Conservation (phyloP, 257 asterid species). For the Avicennia marina region DNA sequence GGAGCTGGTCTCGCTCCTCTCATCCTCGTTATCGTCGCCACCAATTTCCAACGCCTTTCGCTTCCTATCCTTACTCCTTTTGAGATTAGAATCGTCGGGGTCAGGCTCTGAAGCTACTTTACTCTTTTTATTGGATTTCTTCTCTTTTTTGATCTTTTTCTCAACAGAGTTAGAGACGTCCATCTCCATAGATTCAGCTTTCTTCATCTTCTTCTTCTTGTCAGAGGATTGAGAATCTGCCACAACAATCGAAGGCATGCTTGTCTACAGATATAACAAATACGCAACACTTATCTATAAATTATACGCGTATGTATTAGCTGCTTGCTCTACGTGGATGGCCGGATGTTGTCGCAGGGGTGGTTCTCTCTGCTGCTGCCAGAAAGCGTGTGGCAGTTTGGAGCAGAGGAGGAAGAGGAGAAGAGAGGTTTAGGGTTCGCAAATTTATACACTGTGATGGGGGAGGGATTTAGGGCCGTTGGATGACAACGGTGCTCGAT, state of each 20-base stretch:
- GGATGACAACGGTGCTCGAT: conserved; percentile 18
- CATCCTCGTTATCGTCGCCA: conserved; percentile 39
- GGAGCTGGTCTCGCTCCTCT: conserved; percentile 68
- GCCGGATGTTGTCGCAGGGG: not conserved
- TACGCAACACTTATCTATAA: too few relatives aligned
- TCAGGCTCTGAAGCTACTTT: conserved; percentile 48
- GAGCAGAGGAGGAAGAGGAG: conserved; percentile 32
- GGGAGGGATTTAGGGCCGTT: conserved; percentile 25
- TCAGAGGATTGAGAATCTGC: conserved; percentile 38
- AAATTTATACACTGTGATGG: conserved; percentile 25
- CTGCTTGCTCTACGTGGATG: too few relatives aligned
- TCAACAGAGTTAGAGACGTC: conserved; percentile 24
- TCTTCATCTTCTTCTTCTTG: conserved; percentile 50
- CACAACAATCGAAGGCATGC: conserved; percentile 54
- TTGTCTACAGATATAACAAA: not conserved
- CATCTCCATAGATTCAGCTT: conserved; percentile 29
- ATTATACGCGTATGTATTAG: too few relatives aligned
- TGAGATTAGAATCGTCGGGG: conserved; percentile 38
- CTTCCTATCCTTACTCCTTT: conserved; percentile 55
- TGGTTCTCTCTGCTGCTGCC: conserved; percentile 38
- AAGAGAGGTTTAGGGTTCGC: conserved; percentile 35
- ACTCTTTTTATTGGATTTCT: conserved; percentile 49
- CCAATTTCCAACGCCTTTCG: conserved; percentile 52
- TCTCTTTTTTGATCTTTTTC: conserved; percentile 54
- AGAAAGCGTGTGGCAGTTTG: conserved; percentile 12